These are phyloP conservation scores for Fagopyrum tataricum DNA, from an alignment of 148 eudicot species.

Conservation along the genomic window DNA sequence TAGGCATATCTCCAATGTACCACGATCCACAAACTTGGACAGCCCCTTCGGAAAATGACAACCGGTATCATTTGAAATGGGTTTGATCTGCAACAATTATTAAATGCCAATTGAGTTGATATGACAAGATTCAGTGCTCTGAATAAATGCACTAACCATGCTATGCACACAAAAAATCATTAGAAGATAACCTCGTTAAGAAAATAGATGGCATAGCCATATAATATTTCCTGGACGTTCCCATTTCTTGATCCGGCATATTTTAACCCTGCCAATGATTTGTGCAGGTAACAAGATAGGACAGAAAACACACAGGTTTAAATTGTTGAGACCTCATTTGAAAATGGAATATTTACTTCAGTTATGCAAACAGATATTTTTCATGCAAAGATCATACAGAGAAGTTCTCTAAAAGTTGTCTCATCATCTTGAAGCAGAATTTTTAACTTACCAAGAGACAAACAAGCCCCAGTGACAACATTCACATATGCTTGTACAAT, in stretches of 20 bases:
- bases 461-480: conserved; percentile 84
- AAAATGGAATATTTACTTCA: neutral
- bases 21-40: conserved; percentile 74
- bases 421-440: conserved; percentile 7
- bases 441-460: conserved; percentile 72
- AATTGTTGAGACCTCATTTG: neutral
- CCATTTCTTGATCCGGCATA: conserved; percentile 95
- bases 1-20: conserved; percentile 91
- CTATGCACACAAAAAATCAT: neutral
- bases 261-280: conserved; percentile 56
- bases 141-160: conserved; percentile 5
- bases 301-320: neutral
- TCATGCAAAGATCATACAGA: neutral
- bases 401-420: neutral
- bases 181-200: conserved; percentile 66
- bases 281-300: neutral
- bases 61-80: conserved; percentile 43
- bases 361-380: neutral
- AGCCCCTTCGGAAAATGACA: conserved; percentile 57
- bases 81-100: conserved; percentile 65
- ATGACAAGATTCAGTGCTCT: conserved; percentile 6
- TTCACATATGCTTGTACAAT: conserved; percentile 88
- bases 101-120: conserved; percentile 13
- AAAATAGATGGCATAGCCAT: conserved; percentile 67
- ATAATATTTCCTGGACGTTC: conserved; percentile 68